Evolutionary conservation across 345 rosid species (phyloP).

Genomic region (Populus simonii): DNA sequence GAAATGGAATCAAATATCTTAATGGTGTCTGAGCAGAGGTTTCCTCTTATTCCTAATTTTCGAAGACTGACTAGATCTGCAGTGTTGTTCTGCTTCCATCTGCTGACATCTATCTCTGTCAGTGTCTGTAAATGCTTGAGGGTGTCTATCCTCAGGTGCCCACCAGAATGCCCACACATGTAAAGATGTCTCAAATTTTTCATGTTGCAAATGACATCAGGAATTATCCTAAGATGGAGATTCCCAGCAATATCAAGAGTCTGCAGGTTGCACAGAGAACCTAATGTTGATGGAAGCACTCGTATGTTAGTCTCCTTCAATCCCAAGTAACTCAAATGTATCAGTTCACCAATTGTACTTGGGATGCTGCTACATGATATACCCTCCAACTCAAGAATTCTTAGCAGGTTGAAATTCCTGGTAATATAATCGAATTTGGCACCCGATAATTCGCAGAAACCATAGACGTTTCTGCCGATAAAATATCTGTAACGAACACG

Average conservation of each 20-base stretch:
- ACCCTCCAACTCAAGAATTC: conserved; percentile 27
- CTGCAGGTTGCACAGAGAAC: conserved; percentile 18
- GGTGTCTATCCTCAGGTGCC: conserved; percentile 18
- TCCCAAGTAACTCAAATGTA: conserved; percentile 25
- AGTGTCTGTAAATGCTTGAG: conserved; percentile 22
- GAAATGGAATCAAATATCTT: conserved; percentile 14
- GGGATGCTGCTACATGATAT: conserved; percentile 15
- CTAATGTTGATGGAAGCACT: conserved; percentile 11
- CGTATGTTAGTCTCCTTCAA: conserved; percentile 16
- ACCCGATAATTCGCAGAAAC: too few relatives aligned
- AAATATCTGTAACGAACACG: too few relatives aligned
- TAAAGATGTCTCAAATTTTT: conserved; percentile 13
- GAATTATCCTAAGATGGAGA: conserved; percentile 13
- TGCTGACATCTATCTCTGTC: conserved; percentile 11
- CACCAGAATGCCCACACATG: conserved; percentile 3
- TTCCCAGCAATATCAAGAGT: conserved; percentile 22
- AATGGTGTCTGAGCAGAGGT: not conserved
- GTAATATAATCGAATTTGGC: too few relatives aligned
- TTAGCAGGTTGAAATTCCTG: not conserved
- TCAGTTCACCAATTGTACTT: conserved; percentile 15
- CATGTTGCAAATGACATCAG: conserved; percentile 18
- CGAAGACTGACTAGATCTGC: conserved; percentile 9
- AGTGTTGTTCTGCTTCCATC: conserved; percentile 20
- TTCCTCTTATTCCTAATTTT: conserved; percentile 26
- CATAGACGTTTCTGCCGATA: too few relatives aligned